Evolutionary conservation across 164 flowering plant genomes (phyloP).

Genomic region (Vitis riparia): DNA sequence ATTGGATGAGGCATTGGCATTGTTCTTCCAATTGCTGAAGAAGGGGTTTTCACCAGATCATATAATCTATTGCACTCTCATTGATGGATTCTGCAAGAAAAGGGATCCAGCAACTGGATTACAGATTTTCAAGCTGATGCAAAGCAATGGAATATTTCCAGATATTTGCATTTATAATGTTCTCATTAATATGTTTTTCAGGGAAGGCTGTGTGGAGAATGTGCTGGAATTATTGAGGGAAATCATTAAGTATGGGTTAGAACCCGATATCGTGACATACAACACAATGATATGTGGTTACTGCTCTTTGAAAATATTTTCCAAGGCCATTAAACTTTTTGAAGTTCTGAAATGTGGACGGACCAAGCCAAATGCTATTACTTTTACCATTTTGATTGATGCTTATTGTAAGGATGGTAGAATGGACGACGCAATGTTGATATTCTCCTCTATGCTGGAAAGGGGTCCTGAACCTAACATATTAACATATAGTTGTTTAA

Average conservation of each 20-base stretch:
- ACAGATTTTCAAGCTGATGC: conserved; percentile 35
- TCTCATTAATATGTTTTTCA: conserved; percentile 37
- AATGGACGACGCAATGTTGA: conserved; percentile 37
- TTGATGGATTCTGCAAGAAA: conserved; percentile 43
- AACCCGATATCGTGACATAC: conserved; percentile 50
- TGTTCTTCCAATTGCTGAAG: conserved; percentile 51
- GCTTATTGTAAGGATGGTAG: conserved; percentile 47
- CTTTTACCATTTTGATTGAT: conserved; percentile 42
- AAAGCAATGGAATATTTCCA: conserved; percentile 28
- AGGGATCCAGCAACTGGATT: conserved; percentile 26
- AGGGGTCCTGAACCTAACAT: conserved; percentile 39
- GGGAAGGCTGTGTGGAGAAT: conserved; percentile 18
- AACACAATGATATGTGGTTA: conserved; percentile 57
- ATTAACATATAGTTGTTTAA: conserved; percentile 47
- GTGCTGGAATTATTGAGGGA: conserved; percentile 28
- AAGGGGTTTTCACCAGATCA: conserved; percentile 40
- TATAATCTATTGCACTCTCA: conserved; percentile 43
- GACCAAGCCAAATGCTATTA: conserved; percentile 34
- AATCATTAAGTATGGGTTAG: conserved; percentile 24
- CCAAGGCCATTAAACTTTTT: conserved; percentile 32
- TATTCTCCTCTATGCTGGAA: conserved; percentile 36
- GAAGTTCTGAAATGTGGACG: conserved; percentile 20
- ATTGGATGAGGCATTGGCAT: conserved; percentile 24
- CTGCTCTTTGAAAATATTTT: conserved; percentile 35
- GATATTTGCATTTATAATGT: conserved; percentile 50